These are phyloP conservation scores for Fusarium sp. DNA, from an alignment of 2,329 filamentous ascomycete species.

Conservation along the genomic window DNA sequence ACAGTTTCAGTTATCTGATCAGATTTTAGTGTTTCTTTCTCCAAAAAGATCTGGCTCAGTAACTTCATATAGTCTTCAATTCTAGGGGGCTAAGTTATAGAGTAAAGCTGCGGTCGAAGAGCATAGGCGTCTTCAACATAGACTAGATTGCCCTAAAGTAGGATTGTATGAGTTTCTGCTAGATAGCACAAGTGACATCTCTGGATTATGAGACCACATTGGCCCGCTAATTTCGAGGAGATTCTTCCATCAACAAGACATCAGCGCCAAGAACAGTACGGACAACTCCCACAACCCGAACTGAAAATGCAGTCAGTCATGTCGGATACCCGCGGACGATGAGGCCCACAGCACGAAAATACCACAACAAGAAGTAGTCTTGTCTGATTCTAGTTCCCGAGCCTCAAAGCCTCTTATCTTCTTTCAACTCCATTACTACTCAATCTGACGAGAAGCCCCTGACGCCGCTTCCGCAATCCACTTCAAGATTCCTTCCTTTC, in stretches of 20 bases:
- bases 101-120: background rate
- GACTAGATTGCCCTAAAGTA: rapidly evolving
- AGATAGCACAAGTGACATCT: background rate
- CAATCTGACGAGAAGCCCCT: background rate
- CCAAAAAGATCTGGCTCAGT: background rate
- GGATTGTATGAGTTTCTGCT: background rate
- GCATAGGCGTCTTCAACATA: background rate
- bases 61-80: background rate
- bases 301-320: background rate
- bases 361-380: background rate
- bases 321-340: background rate
- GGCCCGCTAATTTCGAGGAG: too few relatives aligned
- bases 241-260: background rate
- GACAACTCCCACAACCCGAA: background rate
- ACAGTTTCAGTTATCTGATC: background rate
- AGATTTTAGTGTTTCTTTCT: background rate
- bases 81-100: background rate
- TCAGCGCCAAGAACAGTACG: background rate
- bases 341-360: background rate
- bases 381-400: background rate
- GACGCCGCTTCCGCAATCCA: constrained; percentile 22
- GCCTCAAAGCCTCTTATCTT: too few relatives aligned
- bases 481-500: constrained; percentile 20
- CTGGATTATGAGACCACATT: background rate
- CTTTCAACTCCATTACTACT: background rate